phyloP scores from a whole-genome alignment of 257 asterid genomes.

The Petrea volubilis region DNA sequence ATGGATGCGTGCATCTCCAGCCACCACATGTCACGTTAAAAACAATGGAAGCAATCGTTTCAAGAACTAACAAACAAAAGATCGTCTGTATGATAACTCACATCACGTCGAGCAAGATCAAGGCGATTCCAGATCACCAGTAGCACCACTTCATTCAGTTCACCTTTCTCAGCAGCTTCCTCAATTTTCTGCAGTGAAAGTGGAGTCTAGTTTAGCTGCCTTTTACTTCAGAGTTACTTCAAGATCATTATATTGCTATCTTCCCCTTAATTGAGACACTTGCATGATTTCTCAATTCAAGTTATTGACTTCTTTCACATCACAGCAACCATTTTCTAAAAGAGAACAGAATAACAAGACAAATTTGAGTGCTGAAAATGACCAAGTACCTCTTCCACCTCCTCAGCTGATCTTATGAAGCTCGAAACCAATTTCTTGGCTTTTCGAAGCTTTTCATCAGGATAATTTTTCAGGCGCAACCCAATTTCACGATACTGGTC shows the following conservation, averaged over 20 bases:
- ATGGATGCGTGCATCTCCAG: background rate
- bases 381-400: conserved; percentile 80
- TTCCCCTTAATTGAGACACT: background rate
- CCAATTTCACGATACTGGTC: conserved; percentile 87
- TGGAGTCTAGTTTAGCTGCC: background rate
- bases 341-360: background rate
- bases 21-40: background rate
- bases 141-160: conserved; percentile 78
- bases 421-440: conserved; percentile 89
- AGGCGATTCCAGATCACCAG: conserved; percentile 92
- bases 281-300: background rate
- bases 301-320: background rate
- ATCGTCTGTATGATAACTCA: conserved; percentile 37
- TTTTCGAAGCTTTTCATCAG: conserved; percentile 64
- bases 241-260: background rate
- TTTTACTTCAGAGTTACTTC: conserved; percentile 1
- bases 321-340: background rate
- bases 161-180: conserved; percentile 97
- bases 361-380: background rate
- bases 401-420: conserved; percentile 90
- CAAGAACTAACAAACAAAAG: background rate
- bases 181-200: conserved; percentile 74
- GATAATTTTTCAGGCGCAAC: conserved; percentile 59
- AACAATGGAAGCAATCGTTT: conserved; percentile 4
- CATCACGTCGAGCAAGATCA: conserved; percentile 97